Evolutionary conservation across 1,284 basidiomycete genomes (phyloP).

Genomic region (Stereum hirsutum): DNA sequence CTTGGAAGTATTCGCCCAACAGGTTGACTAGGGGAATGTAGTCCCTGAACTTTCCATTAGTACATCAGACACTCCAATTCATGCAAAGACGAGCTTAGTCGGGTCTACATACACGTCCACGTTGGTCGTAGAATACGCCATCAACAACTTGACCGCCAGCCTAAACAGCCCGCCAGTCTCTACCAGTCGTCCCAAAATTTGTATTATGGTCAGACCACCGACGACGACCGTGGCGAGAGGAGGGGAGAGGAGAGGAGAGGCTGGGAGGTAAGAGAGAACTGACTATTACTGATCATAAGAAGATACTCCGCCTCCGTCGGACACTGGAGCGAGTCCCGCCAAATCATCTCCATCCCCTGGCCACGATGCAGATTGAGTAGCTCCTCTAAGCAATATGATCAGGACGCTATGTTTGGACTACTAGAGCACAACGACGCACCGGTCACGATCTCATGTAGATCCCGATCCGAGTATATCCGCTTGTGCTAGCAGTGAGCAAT

Average conservation of each 20-base stretch:
- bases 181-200: conserved; percentile 23
- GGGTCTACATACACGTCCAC: conserved; percentile 43
- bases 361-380: conserved; percentile 89
- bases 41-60: conserved; percentile 41
- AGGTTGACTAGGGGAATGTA: conserved; percentile 91
- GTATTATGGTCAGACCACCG: too few relatives aligned
- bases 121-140: conserved; percentile 70
- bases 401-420: too few relatives aligned
- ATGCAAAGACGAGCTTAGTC: not conserved
- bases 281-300: conserved; percentile 94
- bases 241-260: too few relatives aligned
- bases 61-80: not conserved
- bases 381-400: conserved; percentile 59
- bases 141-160: conserved; percentile 93
- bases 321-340: conserved; percentile 88
- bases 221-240: too few relatives aligned
- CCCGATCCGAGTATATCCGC: conserved; percentile 27
- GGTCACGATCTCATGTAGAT: conserved; percentile 63
- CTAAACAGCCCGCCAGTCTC: conserved; percentile 95
- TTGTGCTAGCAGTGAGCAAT: too few relatives aligned
- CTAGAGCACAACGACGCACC: conserved; percentile 28
- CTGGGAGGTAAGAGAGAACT: not conserved
- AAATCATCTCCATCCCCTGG: conserved; percentile 92
- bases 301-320: conserved; percentile 95
- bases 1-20: conserved; percentile 93